Percentiles rank a stretch among this genome's conserved stretches.
Evolutionary conservation across 108 stramenopile species (phyloP).

Genomic region (Skeletonema potamos): DNA sequence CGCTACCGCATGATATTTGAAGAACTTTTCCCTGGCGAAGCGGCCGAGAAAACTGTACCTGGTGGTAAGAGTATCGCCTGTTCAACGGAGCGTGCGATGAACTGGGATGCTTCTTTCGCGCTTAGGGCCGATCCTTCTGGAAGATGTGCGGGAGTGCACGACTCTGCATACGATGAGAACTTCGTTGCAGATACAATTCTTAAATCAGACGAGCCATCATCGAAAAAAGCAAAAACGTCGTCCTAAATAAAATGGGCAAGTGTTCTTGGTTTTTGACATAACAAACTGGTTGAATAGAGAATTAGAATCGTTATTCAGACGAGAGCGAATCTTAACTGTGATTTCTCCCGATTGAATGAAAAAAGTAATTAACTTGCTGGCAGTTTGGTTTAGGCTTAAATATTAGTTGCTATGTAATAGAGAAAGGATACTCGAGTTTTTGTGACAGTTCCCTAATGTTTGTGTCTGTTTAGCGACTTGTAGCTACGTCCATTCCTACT

Average conservation of each 20-base stretch:
- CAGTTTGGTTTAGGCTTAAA: not conserved
- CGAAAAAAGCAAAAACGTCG: slow-evolving; percentile 67
- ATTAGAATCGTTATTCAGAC: not conserved
- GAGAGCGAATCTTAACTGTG: not conserved
- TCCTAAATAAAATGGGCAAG: too few relatives aligned
- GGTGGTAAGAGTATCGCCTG: slow-evolving; percentile 98
- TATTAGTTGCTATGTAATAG: not conserved
- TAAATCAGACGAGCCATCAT: slow-evolving; percentile 47
- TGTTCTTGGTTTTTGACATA: not conserved
- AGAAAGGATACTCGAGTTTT: not conserved
- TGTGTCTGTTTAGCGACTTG: slow-evolving; percentile 28
- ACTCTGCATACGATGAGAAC: slow-evolving; percentile 81
- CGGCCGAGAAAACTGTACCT: slow-evolving; percentile 94
- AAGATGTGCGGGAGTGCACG: slow-evolving; percentile 96
- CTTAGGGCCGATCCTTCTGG: slow-evolving; percentile 93
- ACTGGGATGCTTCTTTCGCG: slow-evolving; percentile 91
- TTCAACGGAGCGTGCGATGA: slow-evolving; percentile 96
- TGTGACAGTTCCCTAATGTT: not conserved
- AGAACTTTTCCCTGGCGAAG: slow-evolving; percentile 94
- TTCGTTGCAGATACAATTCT: slow-evolving; percentile 79
- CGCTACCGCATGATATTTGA: slow-evolving; percentile 97
- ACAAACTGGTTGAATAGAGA: not conserved
- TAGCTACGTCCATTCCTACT: slow-evolving; percentile 24
- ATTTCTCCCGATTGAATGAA: not conserved
- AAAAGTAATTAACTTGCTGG: not conserved